A percentile compares a stretch with the other conserved stretches of the same genome.
Evolutionary conservation across 331 rosid genomes (phyloP).

Genomic region (Erythrophleum ivorense): DNA sequence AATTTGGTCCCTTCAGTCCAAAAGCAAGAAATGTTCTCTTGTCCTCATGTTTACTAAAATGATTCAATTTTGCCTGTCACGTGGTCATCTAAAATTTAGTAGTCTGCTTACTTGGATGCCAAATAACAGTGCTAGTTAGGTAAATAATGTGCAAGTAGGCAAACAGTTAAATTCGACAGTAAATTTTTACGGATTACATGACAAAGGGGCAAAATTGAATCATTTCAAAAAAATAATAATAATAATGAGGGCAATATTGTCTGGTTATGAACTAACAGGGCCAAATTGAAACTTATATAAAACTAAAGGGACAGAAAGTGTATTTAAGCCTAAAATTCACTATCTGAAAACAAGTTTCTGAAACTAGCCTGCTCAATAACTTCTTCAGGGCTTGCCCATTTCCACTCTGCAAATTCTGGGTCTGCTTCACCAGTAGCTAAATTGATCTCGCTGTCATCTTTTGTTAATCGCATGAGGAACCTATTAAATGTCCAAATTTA

Average conservation of each 20-base stretch:
- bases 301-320: not conserved
- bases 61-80: not conserved
- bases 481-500: conserved; percentile 49
- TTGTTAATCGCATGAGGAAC: conserved; percentile 88
- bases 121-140: not conserved
- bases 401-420: conserved; percentile 95
- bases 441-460: conserved; percentile 80
- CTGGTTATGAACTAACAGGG: not conserved
- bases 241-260: not conserved
- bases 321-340: not conserved
- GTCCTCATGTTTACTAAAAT: not conserved
- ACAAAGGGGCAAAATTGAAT: not conserved
- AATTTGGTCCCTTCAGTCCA: not conserved
- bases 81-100: not conserved
- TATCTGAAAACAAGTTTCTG: not conserved
- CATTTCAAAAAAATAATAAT: not conserved
- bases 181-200: not conserved
- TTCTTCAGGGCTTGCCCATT: conserved; percentile 92
- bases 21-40: not conserved
- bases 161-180: not conserved
- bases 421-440: conserved; percentile 88
- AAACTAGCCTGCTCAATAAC: conserved; percentile 83
- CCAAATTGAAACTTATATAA: not conserved
- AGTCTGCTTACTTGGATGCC: not conserved
- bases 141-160: not conserved